Percentiles rank a stretch among this genome's conserved stretches.
phyloP scores from a whole-genome alignment of 2,329 filamentous ascomycete genomes.

The Orbilia quercus region DNA sequence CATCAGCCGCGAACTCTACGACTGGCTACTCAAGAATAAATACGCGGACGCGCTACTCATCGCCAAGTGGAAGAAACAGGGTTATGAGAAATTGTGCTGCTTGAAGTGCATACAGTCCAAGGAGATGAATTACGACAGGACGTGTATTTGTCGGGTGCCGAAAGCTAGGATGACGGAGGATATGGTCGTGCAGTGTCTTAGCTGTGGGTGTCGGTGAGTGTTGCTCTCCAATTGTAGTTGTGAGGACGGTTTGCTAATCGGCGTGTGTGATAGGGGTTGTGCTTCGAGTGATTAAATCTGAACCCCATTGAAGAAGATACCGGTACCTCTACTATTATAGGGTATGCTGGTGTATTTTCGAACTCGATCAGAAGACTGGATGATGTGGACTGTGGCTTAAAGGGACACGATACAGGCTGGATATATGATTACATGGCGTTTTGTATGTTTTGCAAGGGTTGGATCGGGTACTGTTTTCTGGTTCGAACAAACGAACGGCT shows the following conservation, averaged over 20 bases:
- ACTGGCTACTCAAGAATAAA: conserved; percentile 94
- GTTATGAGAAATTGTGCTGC: conserved; percentile 98
- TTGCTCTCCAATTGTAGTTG: neutral
- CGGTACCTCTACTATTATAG: no score
- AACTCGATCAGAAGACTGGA: no score
- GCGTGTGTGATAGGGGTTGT: conserved; percentile 36
- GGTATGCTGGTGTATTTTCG: no score
- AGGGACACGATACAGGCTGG: neutral
- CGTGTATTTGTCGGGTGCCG: conserved; percentile 95
- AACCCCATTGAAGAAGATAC: no score
- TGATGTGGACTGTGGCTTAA: neutral
- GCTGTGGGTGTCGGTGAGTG: conserved; percentile 79
- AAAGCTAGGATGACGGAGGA: conserved; percentile 84
- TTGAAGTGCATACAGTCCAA: conserved; percentile 98
- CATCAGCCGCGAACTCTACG: conserved; percentile 90
- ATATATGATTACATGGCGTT: neutral
- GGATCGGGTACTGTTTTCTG: neutral
- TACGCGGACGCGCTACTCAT: conserved; percentile 96
- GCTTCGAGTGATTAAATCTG: conserved; percentile 36
- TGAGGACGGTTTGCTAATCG: neutral
- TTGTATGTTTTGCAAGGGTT: neutral
- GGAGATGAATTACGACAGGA: conserved; percentile 98
- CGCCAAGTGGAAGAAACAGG: conserved; percentile 99
- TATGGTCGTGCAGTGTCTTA: conserved; percentile 91
- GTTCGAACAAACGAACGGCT: neutral